A percentile compares a stretch with the other conserved stretches of the same genome.
phyloP scores from a whole-genome alignment of 164 flowering plant genomes.

The Nelumbo lutea region DNA sequence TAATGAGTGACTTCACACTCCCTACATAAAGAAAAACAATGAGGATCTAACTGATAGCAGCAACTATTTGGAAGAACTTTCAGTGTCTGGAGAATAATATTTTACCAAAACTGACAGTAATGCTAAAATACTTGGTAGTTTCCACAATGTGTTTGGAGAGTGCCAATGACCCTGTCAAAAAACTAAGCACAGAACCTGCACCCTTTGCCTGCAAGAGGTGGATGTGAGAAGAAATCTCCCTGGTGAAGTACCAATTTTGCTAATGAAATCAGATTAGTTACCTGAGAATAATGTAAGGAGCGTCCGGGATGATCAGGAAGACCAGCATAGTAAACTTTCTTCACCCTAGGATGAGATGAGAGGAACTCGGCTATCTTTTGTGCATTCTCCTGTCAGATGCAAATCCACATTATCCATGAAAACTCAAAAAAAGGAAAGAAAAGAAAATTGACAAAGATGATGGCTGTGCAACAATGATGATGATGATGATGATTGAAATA shows the following conservation, averaged over 20 bases:
- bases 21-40: slow-evolving; percentile 32
- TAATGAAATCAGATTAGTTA: slow-evolving; percentile 10
- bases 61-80: not conserved
- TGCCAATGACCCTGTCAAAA: slow-evolving; percentile 81
- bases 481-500: too few species aligned
- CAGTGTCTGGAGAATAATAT: slow-evolving; percentile 1
- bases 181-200: slow-evolving; percentile 95
- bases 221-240: not conserved
- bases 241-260: not conserved
- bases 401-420: not conserved
- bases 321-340: slow-evolving; percentile 87
- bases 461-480: too few species aligned
- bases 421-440: not conserved
- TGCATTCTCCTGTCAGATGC: slow-evolving; percentile 68
- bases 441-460: too few species aligned
- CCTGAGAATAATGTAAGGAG: slow-evolving; percentile 91
- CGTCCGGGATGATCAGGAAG: slow-evolving; percentile 87
- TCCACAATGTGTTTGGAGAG: slow-evolving; percentile 89
- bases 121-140: slow-evolving; percentile 79
- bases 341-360: slow-evolving; percentile 72
- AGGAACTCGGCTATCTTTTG: slow-evolving; percentile 94
- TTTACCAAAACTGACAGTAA: slow-evolving; percentile 96
- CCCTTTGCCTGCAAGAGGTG: slow-evolving; percentile 69
- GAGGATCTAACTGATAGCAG: not conserved
- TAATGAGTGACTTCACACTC: slow-evolving; percentile 95